Base-by-base conservation (phyloP, 768 basidiomycete species). In the Cystobasidium ongulense region DNA sequence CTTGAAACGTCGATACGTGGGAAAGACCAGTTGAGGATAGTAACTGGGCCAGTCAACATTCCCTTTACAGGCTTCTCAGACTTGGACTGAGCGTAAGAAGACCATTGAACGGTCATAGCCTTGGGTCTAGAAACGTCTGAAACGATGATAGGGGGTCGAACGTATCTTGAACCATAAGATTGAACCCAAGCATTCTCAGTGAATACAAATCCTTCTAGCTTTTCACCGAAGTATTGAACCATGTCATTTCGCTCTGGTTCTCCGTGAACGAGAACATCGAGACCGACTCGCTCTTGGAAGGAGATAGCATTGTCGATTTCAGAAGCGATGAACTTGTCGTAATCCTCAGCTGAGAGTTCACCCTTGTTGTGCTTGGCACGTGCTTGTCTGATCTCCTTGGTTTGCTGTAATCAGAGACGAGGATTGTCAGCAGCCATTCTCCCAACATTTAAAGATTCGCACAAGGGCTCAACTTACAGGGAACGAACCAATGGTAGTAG, bases 191-290 rank as follows among this genome's bases (percentile, higher is more conserved):
- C 96, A 78, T 96, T 92, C 84, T 95, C 91, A 76, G 96, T 98
- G 85, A 99, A 99, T 82, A 90, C 91, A 81, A 99, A 97, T 77
- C 96, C 96, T 63, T 86, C 84, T 76, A 99, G 85, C 81, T 88
- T 90, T 83, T 99, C 96, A 77, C 96, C 96, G 78, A 98, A 99
- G 88, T 99, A 99, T 84, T 97, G 95, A 75, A 97, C 95, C 95
- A 98, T 98, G 86, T 98, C 95, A 82, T 98, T 98, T 80, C 95
- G 88, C 85, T 99, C 95, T 21, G 95, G 90, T 83, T 99, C 96
- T 80, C 96, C 96, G 83, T 99, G 96, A 75, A 99, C 96, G 78
- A 98, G 86, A 73, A 99, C 86, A 83, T 99, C 96, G 78, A 99
- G 88, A 77, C 91, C 95, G 77, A 93, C 86, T 82, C 87, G 88